Evolutionary conservation across 495 filamentous ascomycete species (phyloP).

Genomic region (Trichoderma virens): DNA sequence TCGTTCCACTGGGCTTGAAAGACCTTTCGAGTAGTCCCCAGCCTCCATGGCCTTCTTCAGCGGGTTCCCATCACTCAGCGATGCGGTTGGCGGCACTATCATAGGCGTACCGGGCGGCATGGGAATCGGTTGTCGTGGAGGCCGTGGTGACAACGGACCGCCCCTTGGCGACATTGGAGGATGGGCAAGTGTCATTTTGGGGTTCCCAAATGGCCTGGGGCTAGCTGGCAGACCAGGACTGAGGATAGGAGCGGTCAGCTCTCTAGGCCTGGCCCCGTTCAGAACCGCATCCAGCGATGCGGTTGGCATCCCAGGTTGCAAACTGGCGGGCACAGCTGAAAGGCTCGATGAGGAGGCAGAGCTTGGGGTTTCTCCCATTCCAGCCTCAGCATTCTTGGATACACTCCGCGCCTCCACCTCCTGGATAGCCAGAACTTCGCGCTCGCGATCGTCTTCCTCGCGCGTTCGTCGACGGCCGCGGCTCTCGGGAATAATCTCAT

Average conservation of each 20-base stretch:
- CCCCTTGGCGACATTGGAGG: conserved; percentile 61
- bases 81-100: conserved; percentile 43
- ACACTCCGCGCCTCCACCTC: conserved; percentile 57
- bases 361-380: conserved; percentile 33
- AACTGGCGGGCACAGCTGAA: not conserved
- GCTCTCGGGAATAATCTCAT: conserved; percentile 51
- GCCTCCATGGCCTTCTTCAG: conserved; percentile 28
- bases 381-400: conserved; percentile 54
- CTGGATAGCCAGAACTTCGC: conserved; percentile 55
- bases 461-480: conserved; percentile 79
- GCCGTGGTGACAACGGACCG: conserved; percentile 64
- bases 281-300: conserved; percentile 45
- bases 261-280: conserved; percentile 26
- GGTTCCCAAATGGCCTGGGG: conserved; percentile 57
- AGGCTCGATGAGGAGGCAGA: conserved; percentile 20
- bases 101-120: conserved; percentile 56
- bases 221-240: conserved; percentile 86
- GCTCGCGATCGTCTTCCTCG: conserved; percentile 77
- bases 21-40: conserved; percentile 24
- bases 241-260: conserved; percentile 50
- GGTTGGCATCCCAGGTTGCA: conserved; percentile 10
- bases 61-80: conserved; percentile 13
- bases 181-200: conserved; percentile 51
- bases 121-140: conserved; percentile 57
- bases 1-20: conserved; percentile 26